Conservation (phyloP, 2,329 filamentous ascomycete genomes). For the Trichoderma sp. region DNA sequence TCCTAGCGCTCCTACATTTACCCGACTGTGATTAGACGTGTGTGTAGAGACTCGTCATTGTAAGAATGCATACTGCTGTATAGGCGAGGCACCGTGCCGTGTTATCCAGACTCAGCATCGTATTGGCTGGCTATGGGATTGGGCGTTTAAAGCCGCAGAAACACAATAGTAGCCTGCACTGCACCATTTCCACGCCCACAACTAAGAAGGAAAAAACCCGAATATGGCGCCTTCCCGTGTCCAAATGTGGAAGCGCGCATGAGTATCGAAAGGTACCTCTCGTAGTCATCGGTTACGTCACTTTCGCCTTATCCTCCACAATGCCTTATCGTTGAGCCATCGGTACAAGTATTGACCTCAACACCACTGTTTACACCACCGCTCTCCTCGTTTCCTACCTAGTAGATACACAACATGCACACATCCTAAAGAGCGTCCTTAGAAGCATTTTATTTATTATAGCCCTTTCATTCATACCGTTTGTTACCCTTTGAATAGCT, state of each 20-base stretch:
- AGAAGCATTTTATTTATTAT: background rate
- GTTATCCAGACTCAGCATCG: background rate
- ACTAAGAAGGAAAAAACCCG: background rate
- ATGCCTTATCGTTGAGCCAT: background rate
- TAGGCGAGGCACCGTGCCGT: background rate
- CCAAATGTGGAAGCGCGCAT: background rate
- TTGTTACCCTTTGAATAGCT: background rate
- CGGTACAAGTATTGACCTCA: background rate
- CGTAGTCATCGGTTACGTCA: background rate
- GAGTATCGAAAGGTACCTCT: background rate
- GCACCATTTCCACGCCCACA: background rate
- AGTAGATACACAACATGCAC: too few relatives aligned
- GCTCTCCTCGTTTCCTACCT: background rate
- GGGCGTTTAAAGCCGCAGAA: background rate
- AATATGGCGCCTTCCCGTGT: background rate
- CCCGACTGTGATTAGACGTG: background rate
- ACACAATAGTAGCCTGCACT: background rate
- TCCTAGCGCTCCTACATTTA: constrained; percentile 49
- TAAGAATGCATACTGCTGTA: background rate
- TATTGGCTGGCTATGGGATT: background rate
- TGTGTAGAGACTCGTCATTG: background rate
- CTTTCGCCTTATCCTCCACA: background rate
- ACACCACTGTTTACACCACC: background rate
- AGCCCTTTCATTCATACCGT: background rate
- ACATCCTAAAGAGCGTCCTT: background rate